Evolutionary conservation across 768 basidiomycete genomes (phyloP), one percentile per base, ranked within the genome.

Genomic region (Hydnum rufescens): DNA sequence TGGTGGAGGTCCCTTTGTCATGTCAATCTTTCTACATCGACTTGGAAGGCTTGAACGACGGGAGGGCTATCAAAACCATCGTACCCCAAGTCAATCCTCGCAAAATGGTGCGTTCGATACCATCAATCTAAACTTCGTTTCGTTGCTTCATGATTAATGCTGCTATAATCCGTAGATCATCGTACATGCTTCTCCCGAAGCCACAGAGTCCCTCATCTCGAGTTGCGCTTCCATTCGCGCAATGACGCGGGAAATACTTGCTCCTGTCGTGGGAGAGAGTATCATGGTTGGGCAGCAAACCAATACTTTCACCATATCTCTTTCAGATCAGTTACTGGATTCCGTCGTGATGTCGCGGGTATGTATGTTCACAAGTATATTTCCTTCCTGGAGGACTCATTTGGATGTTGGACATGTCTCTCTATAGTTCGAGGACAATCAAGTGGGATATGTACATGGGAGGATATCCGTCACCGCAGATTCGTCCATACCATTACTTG

Each of bases 21-120:
- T 95, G 93, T 59, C 77, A 82, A 3, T 66, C 97, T 28, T 74
- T 90, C 44, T 97, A 85, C 60, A 78, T 97, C 44, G 93, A 99
- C 61, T 79, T 97, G 76, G 95, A 97, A 61, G 95, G 95, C 29
- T 67, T 93, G 51, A 92, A 92, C 59, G 95, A 99, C 60, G 93
- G 93, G 1, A 84, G 93, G 55, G 90, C 95, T 0, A 80, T 95
- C 55, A 96, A 96, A 65, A 90, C 85, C 0, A 95, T 99, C 57
- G 80, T 97, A 3, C 87, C 93, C 2, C 87, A 95, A 68, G 78
- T 99, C 55, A 90, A 93, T 60, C 95, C 95, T 29, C 74, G 95
- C 19, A 92, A 90, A 71, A 79, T 97, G 77, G 93, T 90, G 52
- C 43, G 71, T 66, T 1, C 53, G 47, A 5, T 26, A 1, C 25